phyloP scores from a whole-genome alignment of 2,329 filamentous ascomycete genomes.

The Madurella mycetomatis region DNA sequence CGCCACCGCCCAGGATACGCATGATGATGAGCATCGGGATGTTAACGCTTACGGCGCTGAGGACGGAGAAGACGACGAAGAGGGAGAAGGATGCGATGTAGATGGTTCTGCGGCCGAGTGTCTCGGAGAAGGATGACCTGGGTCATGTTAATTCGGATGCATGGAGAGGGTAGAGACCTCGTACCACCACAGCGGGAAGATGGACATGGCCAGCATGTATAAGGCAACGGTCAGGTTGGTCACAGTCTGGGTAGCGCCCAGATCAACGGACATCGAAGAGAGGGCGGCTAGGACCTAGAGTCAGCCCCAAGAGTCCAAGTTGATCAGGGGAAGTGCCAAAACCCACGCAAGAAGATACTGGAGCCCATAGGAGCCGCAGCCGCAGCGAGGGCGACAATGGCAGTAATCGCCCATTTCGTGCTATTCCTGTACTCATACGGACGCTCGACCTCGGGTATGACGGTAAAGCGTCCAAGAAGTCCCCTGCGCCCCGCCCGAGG shows the following conservation, averaged over 20 bases:
- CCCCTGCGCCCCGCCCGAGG: slow-evolving; percentile 58
- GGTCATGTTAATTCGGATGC: neutral
- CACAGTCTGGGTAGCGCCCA: slow-evolving; percentile 59
- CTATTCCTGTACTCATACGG: slow-evolving; percentile 67
- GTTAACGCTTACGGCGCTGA: slow-evolving; percentile 63
- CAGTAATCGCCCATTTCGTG: slow-evolving; percentile 82
- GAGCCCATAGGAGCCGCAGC: slow-evolving; percentile 79
- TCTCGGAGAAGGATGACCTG: slow-evolving; percentile 69
- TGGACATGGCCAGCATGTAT: slow-evolving; percentile 79
- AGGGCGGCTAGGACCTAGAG: slow-evolving; percentile 56
- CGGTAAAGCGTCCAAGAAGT: slow-evolving; percentile 62
- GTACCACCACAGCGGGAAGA: slow-evolving; percentile 79
- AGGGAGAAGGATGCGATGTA: slow-evolving; percentile 71
- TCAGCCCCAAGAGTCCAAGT: neutral
- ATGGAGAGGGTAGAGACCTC: slow-evolving; percentile 1
- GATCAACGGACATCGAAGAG: slow-evolving; percentile 55
- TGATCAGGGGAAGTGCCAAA: neutral
- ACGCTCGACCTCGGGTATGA: slow-evolving; percentile 74
- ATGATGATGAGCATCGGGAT: slow-evolving; percentile 75
- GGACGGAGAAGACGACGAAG: slow-evolving; percentile 65
- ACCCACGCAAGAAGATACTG: slow-evolving; percentile 74
- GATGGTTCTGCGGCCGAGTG: slow-evolving; percentile 68
- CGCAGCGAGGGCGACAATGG: slow-evolving; percentile 70
- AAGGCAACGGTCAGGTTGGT: slow-evolving; percentile 73
- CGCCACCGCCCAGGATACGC: slow-evolving; percentile 68